Conservation (phyloP, 805 yeast species). For the Candida pini region DNA sequence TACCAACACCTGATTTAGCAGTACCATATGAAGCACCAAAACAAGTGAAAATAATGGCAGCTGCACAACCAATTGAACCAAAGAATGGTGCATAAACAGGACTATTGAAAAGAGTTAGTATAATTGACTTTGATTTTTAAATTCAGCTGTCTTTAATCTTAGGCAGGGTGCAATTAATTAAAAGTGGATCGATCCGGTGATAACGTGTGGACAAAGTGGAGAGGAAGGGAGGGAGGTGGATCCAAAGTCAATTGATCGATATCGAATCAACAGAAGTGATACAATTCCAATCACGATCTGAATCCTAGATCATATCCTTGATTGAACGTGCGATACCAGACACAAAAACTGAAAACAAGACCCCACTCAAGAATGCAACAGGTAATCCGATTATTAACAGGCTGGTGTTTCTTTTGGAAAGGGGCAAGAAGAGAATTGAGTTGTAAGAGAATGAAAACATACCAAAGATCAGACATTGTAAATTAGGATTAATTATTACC, state of each 20-base stretch:
- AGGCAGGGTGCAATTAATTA: neutral
- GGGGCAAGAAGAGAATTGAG: too few species aligned
- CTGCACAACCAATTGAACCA: conserved; percentile 99
- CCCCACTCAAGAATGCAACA: neutral
- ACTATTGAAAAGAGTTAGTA: conserved; percentile 27
- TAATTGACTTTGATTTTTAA: neutral
- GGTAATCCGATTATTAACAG: too few species aligned
- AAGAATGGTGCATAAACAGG: conserved; percentile 92
- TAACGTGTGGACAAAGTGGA: too few species aligned
- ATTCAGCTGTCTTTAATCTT: neutral
- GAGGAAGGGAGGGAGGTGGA: too few species aligned
- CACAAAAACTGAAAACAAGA: neutral
- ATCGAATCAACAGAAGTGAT: too few species aligned
- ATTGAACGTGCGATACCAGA: neutral
- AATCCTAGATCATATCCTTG: too few species aligned
- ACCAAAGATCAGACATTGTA: conserved; percentile 72
- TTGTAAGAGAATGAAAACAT: conserved; percentile 32
- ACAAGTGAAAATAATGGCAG: conserved; percentile 97
- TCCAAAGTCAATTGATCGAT: too few species aligned
- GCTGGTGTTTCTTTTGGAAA: too few species aligned
- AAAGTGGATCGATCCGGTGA: too few species aligned
- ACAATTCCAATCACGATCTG: too few species aligned
- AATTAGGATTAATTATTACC: too few species aligned
- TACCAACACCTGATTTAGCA: conserved; percentile 99
- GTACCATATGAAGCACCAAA: conserved; percentile 99